Conservation (phyloP, 768 basidiomycete species). For the Goffeauzyma gilvescens region DNA sequence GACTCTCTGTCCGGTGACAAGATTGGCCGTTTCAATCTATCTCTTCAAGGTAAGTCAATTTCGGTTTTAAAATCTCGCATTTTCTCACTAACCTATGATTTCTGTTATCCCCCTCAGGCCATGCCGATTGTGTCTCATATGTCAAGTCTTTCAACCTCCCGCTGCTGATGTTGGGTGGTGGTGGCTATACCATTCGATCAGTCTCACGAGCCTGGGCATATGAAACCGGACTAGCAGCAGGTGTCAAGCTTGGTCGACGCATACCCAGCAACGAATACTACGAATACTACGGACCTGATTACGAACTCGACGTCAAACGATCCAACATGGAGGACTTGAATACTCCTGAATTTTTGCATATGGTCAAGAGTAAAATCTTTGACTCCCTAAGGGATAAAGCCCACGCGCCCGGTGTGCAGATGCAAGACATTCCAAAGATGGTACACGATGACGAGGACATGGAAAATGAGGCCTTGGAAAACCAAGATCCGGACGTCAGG, state of each 20-base stretch:
- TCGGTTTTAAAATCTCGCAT: neutral
- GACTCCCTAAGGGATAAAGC: constrained; percentile 71
- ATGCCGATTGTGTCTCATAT: constrained; percentile 92
- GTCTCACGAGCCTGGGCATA: constrained; percentile 94
- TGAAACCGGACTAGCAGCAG: constrained; percentile 95
- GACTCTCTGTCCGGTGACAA: constrained; percentile 94
- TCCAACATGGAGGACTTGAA: constrained; percentile 94
- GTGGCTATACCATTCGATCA: constrained; percentile 96
- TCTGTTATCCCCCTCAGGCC: constrained; percentile 40
- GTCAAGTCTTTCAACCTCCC: constrained; percentile 93
- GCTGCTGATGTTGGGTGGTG: constrained; percentile 81
- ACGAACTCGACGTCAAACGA: constrained; percentile 79
- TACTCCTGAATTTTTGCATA: constrained; percentile 74
- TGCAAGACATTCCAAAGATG: constrained; percentile 73
- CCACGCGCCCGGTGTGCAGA: constrained; percentile 81
- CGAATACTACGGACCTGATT: constrained; percentile 96
- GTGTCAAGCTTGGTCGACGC: constrained; percentile 49
- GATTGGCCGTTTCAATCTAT: constrained; percentile 83
- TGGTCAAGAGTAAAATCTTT: constrained; percentile 76
- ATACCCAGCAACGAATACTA: constrained; percentile 98
- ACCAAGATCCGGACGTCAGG: constrained; percentile 48
- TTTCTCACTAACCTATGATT: neutral
- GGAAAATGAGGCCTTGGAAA: constrained; percentile 52
- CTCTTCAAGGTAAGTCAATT: constrained; percentile 58
- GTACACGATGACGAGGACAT: constrained; percentile 68